Percentiles rank a stretch among this genome's conserved stretches.
Conservation (phyloP, 2,329 filamentous ascomycete genomes). For the Emmonsiellopsis sp. region DNA sequence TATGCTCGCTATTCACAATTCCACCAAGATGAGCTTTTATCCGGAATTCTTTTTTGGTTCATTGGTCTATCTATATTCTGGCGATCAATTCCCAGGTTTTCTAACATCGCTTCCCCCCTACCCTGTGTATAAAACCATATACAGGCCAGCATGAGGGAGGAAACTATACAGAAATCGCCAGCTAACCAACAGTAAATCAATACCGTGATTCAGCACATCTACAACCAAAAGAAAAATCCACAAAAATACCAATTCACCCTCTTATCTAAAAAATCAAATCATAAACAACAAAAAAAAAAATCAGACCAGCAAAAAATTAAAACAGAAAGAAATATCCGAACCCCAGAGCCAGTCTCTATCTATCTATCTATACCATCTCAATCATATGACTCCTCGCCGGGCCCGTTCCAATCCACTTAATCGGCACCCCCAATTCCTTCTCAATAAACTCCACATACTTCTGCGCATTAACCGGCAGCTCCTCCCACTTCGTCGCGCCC, state of each 20-base stretch:
- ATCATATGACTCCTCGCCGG: slow-evolving; percentile 55
- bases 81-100: neutral
- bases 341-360: neutral
- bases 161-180: neutral
- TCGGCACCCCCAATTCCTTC: slow-evolving; percentile 43
- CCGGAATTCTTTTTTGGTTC: neutral
- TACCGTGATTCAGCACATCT: no score
- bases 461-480: slow-evolving; percentile 48
- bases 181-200: no score
- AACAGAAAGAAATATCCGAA: neutral
- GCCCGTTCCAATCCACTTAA: slow-evolving; percentile 56
- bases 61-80: neutral
- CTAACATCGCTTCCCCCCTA: neutral
- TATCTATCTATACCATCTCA: slow-evolving; percentile 22
- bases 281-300: neutral
- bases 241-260: no score
- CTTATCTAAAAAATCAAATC: no score
- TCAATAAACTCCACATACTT: slow-evolving; percentile 56
- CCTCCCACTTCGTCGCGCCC: slow-evolving; percentile 46
- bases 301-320: neutral
- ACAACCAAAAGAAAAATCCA: no score
- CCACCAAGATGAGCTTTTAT: neutral
- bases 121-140: neutral
- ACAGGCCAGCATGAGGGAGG: neutral
- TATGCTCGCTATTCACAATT: neutral